Evolutionary conservation across 2,329 filamentous ascomycete genomes (phyloP), one percentile per base, ranked within the genome.

Genomic region (Shiraia sp.): DNA sequence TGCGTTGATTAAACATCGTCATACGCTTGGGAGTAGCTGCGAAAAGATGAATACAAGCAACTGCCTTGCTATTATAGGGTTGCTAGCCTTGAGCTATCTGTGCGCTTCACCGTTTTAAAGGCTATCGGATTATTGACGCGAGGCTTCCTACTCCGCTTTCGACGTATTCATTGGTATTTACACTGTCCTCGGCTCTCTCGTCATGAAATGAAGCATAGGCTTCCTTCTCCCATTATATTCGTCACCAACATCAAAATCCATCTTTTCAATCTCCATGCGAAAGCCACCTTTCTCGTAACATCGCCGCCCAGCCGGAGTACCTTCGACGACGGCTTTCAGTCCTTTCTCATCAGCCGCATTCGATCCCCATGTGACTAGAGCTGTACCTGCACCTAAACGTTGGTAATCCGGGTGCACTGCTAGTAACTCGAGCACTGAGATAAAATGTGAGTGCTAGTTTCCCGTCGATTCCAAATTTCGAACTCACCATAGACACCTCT

Each of bases 381-480:
- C 36, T 17, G 34, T 34, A 10, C 52, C 52, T 10, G 47, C 52
- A 24, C 52, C 52, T 12, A 46, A 35, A 24, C 45, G 50, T 41
- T 51, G 45, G 31, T 40, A 40, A 10, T 36, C 29, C n/a, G 52
- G 52, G 28, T 47, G 36, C 10, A 52, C 48, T 25, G 48, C 51
- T n/a, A 55, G 39, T 22, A 55, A 32, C 19, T 51, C 50, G 26
- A 55, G 49, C 10, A 55, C 52, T 55, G n/a, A 22, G 10, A 32
- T 19, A 8, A 7, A 26, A 26, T 32, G 27, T 44, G n/a, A 45
- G 36, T n/a, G 6, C n/a, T 15, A n/a, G n/a, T n/a, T n/a, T n/a
- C n/a, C n/a, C n/a, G n/a, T n/a, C n/a, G 23, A 13, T n/a, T 10
- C n/a, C n/a, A 23, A 3, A 10, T 2, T 33, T 10, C 17, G 15